Conservation (phyloP, 768 basidiomycete genomes). For the Clitopilus hobsonii region DNA sequence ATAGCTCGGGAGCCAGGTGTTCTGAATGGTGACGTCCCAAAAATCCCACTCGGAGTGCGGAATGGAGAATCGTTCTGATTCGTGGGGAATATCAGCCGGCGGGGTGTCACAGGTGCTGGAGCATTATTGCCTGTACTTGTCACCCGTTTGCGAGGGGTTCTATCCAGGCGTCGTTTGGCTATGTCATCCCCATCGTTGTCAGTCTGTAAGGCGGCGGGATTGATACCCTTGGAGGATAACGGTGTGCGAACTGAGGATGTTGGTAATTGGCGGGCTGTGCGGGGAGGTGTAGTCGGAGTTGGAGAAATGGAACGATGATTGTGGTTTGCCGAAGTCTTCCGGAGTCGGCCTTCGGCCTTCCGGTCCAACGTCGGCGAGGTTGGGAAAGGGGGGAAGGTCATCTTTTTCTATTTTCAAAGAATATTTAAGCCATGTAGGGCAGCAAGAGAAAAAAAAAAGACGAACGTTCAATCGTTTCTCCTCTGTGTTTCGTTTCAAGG, state of each 20-base stretch:
- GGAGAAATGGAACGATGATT: constrained; percentile 8
- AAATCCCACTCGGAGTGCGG: constrained; percentile 27
- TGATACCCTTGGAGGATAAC: constrained; percentile 21
- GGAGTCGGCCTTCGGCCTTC: constrained; percentile 15
- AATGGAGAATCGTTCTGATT: constrained; percentile 34
- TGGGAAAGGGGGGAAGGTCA: constrained; percentile 35
- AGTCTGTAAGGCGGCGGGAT: constrained; percentile 24
- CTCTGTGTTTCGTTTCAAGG: constrained; percentile 36
- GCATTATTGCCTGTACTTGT: constrained; percentile 13
- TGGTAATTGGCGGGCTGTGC: constrained; percentile 14
- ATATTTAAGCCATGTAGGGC: not conserved
- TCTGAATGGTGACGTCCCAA: constrained; percentile 35
- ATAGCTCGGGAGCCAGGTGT: constrained; percentile 48
- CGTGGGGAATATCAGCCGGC: constrained; percentile 31
- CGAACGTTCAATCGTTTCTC: not conserved
- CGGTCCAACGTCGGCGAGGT: constrained; percentile 42
- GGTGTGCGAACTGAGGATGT: constrained; percentile 19
- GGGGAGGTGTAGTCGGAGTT: constrained; percentile 16
- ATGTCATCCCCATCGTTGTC: constrained; percentile 15
- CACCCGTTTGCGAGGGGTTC: constrained; percentile 33
- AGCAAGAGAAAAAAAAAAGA: not conserved
- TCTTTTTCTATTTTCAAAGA: constrained; percentile 8
- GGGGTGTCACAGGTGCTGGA: constrained; percentile 31
- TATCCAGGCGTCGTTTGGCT: constrained; percentile 20
- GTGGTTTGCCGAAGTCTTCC: constrained; percentile 2